Evolutionary conservation across 2,329 filamentous ascomycete species (phyloP).

Genomic region (Colletotrichum cordylinicola): DNA sequence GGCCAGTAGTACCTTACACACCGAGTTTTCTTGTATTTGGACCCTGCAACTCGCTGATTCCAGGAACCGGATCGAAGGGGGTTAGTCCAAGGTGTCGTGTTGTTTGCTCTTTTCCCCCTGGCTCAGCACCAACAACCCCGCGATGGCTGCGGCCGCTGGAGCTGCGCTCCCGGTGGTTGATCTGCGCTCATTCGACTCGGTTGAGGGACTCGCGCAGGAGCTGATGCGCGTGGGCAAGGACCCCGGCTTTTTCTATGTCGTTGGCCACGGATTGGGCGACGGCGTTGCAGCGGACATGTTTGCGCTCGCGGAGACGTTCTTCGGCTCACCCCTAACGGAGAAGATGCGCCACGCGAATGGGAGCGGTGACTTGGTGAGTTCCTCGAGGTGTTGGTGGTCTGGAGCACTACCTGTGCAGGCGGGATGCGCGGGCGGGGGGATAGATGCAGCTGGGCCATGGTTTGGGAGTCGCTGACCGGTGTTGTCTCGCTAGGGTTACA

Average conservation of each 20-base stretch:
- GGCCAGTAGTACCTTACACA: background rate
- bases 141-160: conserved; percentile 1
- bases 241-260: conserved; percentile 23
- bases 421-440: background rate
- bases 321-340: background rate
- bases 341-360: conserved; percentile 10
- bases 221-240: conserved; percentile 23
- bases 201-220: conserved; percentile 11
- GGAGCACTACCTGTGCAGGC: background rate
- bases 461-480: background rate
- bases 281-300: conserved; percentile 16
- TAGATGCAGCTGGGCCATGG: background rate
- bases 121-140: background rate
- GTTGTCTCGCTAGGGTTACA: conserved; percentile 19
- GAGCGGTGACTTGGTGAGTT: conserved; percentile 21
- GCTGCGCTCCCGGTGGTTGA: conserved; percentile 16
- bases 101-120: background rate
- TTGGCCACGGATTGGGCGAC: conserved; percentile 19
- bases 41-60: background rate
- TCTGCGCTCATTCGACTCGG: background rate
- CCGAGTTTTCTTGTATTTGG: background rate
- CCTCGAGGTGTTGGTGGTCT: background rate
- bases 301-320: conserved; percentile 13
- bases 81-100: background rate
- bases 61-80: background rate